Percentiles rank a stretch among this genome's conserved stretches.
Evolutionary conservation across 371 early-diverging fungal species (phyloP).

Genomic region (Mucor saturninus): DNA sequence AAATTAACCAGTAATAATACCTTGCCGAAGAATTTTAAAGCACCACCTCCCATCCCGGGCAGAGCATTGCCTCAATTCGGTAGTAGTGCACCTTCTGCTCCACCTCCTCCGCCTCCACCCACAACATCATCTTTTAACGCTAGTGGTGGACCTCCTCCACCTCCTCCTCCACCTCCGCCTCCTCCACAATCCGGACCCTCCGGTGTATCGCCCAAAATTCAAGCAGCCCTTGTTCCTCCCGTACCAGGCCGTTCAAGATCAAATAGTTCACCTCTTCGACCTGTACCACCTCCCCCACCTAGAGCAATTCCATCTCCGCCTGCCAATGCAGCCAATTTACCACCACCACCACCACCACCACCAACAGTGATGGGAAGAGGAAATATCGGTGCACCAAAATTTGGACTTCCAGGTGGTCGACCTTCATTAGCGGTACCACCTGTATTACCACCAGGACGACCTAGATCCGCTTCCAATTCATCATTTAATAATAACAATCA

Average conservation of each 20-base stretch:
- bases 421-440: slow-evolving; percentile 39
- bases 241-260: slow-evolving; percentile 46
- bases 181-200: slow-evolving; percentile 11
- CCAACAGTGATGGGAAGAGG: not conserved
- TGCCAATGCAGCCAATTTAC: slow-evolving; percentile 12
- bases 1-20: slow-evolving; percentile 25
- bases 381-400: slow-evolving; percentile 12
- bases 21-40: slow-evolving; percentile 43
- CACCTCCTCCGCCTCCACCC: slow-evolving; percentile 30
- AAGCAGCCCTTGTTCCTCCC: slow-evolving; percentile 32
- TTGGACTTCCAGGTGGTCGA: slow-evolving; percentile 12
- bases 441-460: slow-evolving; percentile 44
- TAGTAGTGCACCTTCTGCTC: slow-evolving; percentile 35
- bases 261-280: slow-evolving; percentile 49
- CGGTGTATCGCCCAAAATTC: slow-evolving; percentile 20
- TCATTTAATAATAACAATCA: slow-evolving; percentile 1
- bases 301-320: slow-evolving; percentile 43
- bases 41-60: slow-evolving; percentile 48
- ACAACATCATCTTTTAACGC: slow-evolving; percentile 10
- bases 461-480: slow-evolving; percentile 38
- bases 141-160: slow-evolving; percentile 16
- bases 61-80: slow-evolving; percentile 25
- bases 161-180: slow-evolving; percentile 29
- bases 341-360: not conserved
- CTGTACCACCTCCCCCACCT: slow-evolving; percentile 47